Evolutionary conservation across 2,329 filamentous ascomycete genomes (phyloP), one percentile per base, ranked within the genome.

Genomic region (Aureobasidium melanogenum): DNA sequence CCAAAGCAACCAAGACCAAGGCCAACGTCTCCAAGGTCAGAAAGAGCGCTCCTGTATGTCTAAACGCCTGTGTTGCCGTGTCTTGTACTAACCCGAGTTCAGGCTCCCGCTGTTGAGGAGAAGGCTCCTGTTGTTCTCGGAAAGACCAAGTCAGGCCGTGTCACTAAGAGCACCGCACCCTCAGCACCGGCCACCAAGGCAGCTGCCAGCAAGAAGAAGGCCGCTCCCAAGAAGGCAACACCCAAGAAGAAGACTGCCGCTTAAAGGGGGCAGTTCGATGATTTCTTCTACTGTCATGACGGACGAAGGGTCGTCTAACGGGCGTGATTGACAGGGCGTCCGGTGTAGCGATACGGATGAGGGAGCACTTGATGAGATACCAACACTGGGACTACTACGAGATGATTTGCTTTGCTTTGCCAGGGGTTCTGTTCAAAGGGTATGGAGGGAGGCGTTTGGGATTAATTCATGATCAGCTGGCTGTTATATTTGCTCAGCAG

Each of bases 131-230:
- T 86, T 70, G 81, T 87, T 52, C 77, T 91, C 57, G 84, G 82
- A 73, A 92, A 89, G 84, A 92, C 90, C 74, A 94, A 94, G 84
- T 87, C 89, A 59, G 90, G 91, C 52, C 88, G 91, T 67, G 88
- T 95, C 69, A 84, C 87, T 69, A 95, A 94, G 84, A 79, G 81
- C 26, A 77, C 80, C 39, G 76, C 79, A 62, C 79, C 80, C 52
- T 61, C 65, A 38, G 64, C 66, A 17, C 56, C 64, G 39, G 69
- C 69, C 65, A 68, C 69, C 63, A 79, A 79, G 72, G 72, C 75
- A 10, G 70, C 74, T 5, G 69, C 79, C 14, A 61, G 69, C 26
- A 72, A 73, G 63, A 82, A 81, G 74, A 76, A 75, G 67, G 71
- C 74, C 17, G 64, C 73, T 17, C 65, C 73, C 32, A 77, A 76